Percentiles rank a stretch among this genome's conserved stretches.
These are phyloP conservation scores for Fomitopsis betulina DNA, from an alignment of 1,284 basidiomycete species.

Conservation along the genomic window DNA sequence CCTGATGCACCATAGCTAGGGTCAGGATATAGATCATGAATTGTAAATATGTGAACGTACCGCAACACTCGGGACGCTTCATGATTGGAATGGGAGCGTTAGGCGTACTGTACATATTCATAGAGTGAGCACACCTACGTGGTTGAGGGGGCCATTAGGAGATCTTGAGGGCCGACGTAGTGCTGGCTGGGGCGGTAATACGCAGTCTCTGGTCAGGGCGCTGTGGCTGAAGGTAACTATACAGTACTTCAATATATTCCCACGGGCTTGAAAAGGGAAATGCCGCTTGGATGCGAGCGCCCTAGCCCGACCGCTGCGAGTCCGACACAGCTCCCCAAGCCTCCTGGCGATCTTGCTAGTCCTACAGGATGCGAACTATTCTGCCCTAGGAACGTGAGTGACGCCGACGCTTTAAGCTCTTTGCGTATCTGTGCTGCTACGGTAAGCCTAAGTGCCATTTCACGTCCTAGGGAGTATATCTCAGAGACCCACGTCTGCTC, in stretches of 20 bases:
- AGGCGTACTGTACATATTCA: neutral
- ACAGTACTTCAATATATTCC: slow-evolving; percentile 24
- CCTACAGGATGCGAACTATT: too few species aligned
- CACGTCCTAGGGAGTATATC: too few species aligned
- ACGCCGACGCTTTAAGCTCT: too few species aligned
- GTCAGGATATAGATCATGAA: slow-evolving; percentile 5
- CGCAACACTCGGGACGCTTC: slow-evolving; percentile 67
- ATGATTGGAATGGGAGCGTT: neutral
- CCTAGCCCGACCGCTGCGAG: too few species aligned
- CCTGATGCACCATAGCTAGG: slow-evolving; percentile 37
- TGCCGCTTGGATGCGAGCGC: neutral
- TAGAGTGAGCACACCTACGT: slow-evolving; percentile 24
- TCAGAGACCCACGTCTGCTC: too few species aligned
- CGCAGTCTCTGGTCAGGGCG: slow-evolving; percentile 14
- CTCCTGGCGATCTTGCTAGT: too few species aligned
- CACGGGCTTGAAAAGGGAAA: slow-evolving; percentile 14
- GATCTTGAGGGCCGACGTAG: slow-evolving; percentile 30
- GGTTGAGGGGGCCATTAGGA: slow-evolving; percentile 31
- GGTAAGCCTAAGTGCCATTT: too few species aligned
- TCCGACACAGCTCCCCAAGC: too few species aligned
- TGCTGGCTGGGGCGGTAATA: slow-evolving; percentile 17
- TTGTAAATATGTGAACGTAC: slow-evolving; percentile 39
- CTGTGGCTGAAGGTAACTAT: slow-evolving; percentile 26
- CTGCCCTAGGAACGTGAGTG: too few species aligned
- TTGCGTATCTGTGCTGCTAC: too few species aligned